Evolutionary conservation across 331 rosid species (phyloP).

Genomic region (Telfairia occidentalis): DNA sequence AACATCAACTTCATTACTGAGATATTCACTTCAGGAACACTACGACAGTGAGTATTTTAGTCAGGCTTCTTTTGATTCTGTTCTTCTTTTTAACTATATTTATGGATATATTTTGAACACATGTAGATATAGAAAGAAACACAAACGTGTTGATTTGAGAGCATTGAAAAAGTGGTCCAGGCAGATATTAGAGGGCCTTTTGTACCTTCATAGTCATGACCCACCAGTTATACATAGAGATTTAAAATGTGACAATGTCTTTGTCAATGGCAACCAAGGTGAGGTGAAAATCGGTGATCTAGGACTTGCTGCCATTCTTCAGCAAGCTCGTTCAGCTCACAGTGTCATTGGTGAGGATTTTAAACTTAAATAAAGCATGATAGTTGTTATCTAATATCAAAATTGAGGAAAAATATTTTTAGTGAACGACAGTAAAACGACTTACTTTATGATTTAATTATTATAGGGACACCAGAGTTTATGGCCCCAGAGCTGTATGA

Average conservation of each 20-base stretch:
- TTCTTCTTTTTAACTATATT: background rate
- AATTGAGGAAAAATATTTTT: slow-evolving; percentile 7
- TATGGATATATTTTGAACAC: background rate
- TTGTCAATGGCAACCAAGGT: slow-evolving; percentile 96
- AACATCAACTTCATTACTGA: slow-evolving; percentile 90
- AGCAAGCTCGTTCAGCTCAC: slow-evolving; percentile 78
- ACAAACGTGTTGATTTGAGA: slow-evolving; percentile 80
- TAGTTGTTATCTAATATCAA: background rate
- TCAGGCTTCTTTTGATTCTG: background rate
- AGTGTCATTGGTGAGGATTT: slow-evolving; percentile 72
- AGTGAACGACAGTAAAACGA: slow-evolving; percentile 5
- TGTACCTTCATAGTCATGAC: slow-evolving; percentile 82
- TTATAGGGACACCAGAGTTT: slow-evolving; percentile 82
- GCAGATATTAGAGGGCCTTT: slow-evolving; percentile 93
- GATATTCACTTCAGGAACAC: slow-evolving; percentile 85
- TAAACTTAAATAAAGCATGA: background rate
- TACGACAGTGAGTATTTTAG: slow-evolving; percentile 70
- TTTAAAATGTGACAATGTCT: slow-evolving; percentile 83
- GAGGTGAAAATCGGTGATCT: slow-evolving; percentile 97
- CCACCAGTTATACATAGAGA: slow-evolving; percentile 95
- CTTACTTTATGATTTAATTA: slow-evolving; percentile 11
- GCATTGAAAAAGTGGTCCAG: slow-evolving; percentile 97
- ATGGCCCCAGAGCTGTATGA: slow-evolving; percentile 98
- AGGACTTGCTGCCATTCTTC: slow-evolving; percentile 92
- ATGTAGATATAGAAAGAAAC: slow-evolving; percentile 73